phyloP scores from a whole-genome alignment of 2,329 filamentous ascomycete genomes.

The Ophiostoma sp. region DNA sequence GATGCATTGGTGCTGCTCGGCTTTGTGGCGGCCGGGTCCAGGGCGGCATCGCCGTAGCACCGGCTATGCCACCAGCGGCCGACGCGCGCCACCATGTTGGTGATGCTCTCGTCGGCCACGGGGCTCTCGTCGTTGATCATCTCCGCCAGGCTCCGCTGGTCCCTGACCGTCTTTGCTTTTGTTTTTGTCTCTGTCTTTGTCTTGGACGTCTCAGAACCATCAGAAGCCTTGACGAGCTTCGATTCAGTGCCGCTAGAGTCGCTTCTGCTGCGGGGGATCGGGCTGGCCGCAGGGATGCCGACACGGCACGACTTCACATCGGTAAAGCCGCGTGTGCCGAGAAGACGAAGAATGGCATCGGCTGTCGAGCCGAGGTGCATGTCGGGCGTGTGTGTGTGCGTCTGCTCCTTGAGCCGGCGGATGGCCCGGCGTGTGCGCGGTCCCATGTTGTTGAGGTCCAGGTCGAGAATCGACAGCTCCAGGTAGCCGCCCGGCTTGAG shows the following conservation, averaged over 20 bases:
- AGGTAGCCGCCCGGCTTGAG: slow-evolving; percentile 72
- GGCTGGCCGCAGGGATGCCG: slow-evolving; percentile 65
- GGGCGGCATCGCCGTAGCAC: slow-evolving; percentile 73
- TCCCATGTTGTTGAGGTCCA: slow-evolving; percentile 80
- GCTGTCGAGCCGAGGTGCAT: slow-evolving; percentile 56
- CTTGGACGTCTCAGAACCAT: too few species aligned
- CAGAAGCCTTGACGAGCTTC: neutral
- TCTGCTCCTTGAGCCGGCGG: slow-evolving; percentile 64
- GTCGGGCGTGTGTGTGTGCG: slow-evolving; percentile 56
- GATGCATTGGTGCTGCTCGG: neutral
- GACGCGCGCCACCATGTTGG: slow-evolving; percentile 87
- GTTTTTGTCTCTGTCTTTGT: slow-evolving; percentile 26
- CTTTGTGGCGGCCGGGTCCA: slow-evolving; percentile 34
- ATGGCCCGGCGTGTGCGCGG: slow-evolving; percentile 63
- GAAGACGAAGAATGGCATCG: slow-evolving; percentile 58
- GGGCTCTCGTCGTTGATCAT: slow-evolving; percentile 67
- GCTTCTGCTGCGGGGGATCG: slow-evolving; percentile 33
- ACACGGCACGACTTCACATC: slow-evolving; percentile 72
- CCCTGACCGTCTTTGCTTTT: slow-evolving; percentile 32
- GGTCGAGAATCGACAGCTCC: slow-evolving; percentile 72
- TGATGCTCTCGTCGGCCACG: slow-evolving; percentile 75
- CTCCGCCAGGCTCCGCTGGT: slow-evolving; percentile 59
- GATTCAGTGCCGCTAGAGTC: neutral
- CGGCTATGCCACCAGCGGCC: slow-evolving; percentile 95
- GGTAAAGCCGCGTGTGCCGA: slow-evolving; percentile 65